Conservation (phyloP, 2,329 filamentous ascomycete species). For the Cladosporium velox region DNA sequence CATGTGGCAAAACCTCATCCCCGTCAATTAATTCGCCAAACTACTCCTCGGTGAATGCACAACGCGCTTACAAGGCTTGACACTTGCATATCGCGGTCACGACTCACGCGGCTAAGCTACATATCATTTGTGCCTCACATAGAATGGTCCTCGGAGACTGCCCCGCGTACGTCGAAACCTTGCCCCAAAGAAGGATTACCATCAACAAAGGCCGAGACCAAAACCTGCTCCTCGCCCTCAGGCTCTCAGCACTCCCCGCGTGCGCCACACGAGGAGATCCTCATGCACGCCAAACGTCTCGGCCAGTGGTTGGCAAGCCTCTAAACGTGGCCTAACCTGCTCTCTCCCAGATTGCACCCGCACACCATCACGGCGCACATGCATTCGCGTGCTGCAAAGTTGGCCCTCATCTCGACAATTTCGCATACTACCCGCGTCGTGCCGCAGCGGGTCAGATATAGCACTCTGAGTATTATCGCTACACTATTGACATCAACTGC, state of each 20-base stretch:
- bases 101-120: neutral
- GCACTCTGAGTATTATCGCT: slow-evolving; percentile 3
- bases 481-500: neutral
- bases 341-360: slow-evolving; percentile 4
- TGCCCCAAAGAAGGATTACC: slow-evolving; percentile 1
- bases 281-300: slow-evolving; percentile 17
- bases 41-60: neutral
- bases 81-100: neutral
- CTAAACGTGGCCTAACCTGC: slow-evolving; percentile 9
- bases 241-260: slow-evolving; percentile 4
- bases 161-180: neutral
- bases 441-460: slow-evolving; percentile 12
- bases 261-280: slow-evolving; percentile 13
- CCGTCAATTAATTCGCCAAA: neutral
- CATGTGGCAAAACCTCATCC: slow-evolving; percentile 8
- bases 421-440: slow-evolving; percentile 8
- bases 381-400: neutral
- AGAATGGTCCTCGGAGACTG: neutral
- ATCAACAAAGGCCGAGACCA: neutral
- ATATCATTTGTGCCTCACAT: neutral
- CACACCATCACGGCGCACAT: neutral
- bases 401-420: neutral
- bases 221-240: neutral
- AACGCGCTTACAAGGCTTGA: neutral
- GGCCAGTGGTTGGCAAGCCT: slow-evolving; percentile 19